These are phyloP conservation scores for Eutrema salsugineum DNA, from an alignment of 441 rosid species.

Conservation along the genomic window DNA sequence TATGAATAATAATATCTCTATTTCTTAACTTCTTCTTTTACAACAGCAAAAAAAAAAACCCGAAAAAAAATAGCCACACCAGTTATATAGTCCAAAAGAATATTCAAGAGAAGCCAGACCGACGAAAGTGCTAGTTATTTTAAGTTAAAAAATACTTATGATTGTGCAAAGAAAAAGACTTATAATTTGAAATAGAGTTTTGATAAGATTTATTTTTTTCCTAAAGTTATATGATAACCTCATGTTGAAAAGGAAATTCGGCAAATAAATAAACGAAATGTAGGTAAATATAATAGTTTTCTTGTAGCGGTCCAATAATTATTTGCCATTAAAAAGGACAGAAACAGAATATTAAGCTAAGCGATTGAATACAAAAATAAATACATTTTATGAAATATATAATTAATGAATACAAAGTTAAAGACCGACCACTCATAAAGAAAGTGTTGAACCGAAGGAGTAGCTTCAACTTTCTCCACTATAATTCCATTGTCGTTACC, in stretches of 20 bases:
- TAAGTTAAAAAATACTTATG: background rate
- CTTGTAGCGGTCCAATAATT: background rate
- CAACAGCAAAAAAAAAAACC: too few relatives aligned
- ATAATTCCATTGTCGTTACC: slow-evolving; percentile 25
- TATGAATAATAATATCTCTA: slow-evolving; percentile 1
- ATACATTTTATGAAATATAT: background rate
- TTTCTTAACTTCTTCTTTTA: background rate
- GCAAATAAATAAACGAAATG: background rate
- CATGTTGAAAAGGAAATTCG: slow-evolving; percentile 6
- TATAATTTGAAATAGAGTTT: background rate
- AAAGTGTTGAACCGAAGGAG: slow-evolving; percentile 7
- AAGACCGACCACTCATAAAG: slow-evolving; percentile 27
- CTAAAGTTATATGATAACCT: background rate
- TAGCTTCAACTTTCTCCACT: slow-evolving; percentile 25
- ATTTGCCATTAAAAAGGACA: background rate
- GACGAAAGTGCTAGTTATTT: background rate
- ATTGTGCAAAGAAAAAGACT: background rate
- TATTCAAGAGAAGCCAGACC: background rate
- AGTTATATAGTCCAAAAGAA: background rate
- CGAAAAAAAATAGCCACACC: background rate
- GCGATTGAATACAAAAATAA: background rate
- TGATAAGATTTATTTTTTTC: too few relatives aligned
- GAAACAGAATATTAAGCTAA: too few relatives aligned
- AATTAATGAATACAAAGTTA: background rate
- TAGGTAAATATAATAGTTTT: background rate